A percentile compares a stretch with the other conserved stretches of the same genome.
These are phyloP conservation scores for Huntiella abstrusa DNA, from an alignment of 2,329 filamentous ascomycete species.

Conservation along the genomic window DNA sequence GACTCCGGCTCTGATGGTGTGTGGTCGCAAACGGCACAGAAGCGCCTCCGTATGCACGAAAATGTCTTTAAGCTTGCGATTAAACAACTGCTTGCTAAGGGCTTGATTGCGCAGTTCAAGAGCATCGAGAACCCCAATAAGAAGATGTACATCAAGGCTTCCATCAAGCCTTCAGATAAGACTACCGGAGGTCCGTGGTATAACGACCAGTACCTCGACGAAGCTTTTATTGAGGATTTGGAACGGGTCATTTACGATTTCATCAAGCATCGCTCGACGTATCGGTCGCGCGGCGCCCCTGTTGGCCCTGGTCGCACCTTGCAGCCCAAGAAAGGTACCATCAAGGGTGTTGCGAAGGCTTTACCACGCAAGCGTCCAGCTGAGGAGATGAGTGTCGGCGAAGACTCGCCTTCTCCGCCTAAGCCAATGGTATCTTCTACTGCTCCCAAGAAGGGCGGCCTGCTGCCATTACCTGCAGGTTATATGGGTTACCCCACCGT, in stretches of 20 bases:
- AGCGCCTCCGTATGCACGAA: slow-evolving; percentile 65
- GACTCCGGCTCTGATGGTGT: slow-evolving; percentile 68
- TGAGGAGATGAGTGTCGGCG: slow-evolving; percentile 22
- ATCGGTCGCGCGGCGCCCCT: slow-evolving; percentile 25
- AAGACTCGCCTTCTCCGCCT: slow-evolving; percentile 14
- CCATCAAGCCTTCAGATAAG: slow-evolving; percentile 68
- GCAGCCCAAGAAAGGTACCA: slow-evolving; percentile 35
- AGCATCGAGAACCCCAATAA: slow-evolving; percentile 78
- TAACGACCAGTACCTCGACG: slow-evolving; percentile 75
- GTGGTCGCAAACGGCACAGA: slow-evolving; percentile 75
- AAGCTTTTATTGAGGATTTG: slow-evolving; percentile 66
- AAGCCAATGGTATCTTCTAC: slow-evolving; percentile 11
- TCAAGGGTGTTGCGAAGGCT: slow-evolving; percentile 29
- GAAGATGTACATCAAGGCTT: slow-evolving; percentile 89
- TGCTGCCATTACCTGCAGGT: slow-evolving; percentile 39
- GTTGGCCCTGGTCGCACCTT: slow-evolving; percentile 20
- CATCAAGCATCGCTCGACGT: slow-evolving; percentile 54
- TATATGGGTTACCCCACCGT: slow-evolving; percentile 69
- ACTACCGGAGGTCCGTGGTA: slow-evolving; percentile 92
- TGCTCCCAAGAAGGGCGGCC: slow-evolving; percentile 20
- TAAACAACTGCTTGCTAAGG: slow-evolving; percentile 65
- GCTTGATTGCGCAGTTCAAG: slow-evolving; percentile 74
- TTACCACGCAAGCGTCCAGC: slow-evolving; percentile 25
- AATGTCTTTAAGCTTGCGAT: slow-evolving; percentile 62
- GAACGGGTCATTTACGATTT: slow-evolving; percentile 55